Base-by-base conservation (phyloP, 2,329 filamentous ascomycete species). In the Aspergillus alliaceus region DNA sequence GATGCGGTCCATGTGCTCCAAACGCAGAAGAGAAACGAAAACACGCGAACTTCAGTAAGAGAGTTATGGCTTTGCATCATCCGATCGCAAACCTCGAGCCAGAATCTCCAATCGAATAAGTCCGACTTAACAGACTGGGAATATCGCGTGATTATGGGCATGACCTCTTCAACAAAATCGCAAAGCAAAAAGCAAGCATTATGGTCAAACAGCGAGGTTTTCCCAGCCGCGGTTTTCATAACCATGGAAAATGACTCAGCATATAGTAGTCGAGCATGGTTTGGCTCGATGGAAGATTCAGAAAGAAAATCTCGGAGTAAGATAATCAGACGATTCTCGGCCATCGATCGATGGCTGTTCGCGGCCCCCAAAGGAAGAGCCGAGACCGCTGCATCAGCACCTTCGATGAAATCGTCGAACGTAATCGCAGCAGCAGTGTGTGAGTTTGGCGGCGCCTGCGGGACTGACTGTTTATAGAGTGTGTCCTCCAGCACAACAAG, bases 161-260 rank as follows among this genome's bases (percentile, higher is more conserved):
- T 78, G 1, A 88, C 83, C 73, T 96, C 92, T 69, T 96, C 91
- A 25, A 96, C 78, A 63, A 96, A 92, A 72, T 97, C 93, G 69
- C 92, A 93, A n/a, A 96, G 80, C 9, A 91, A 90, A 70, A 95
- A 95, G 72, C 91, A 96, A 18, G 91, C 89, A 61, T 86, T 86
- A 69, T 91, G 90, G 71, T 96, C 88, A 70, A 89, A 96, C 54
- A 90, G 81, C 0, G 91, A 93, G 0, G 89, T 93, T 63, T 85
- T 86, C 63, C 87, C 86, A 1, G 91, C 87, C 2, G 89, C 85
- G 1, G 88, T 86, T 70, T 89, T 91, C 69, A 95, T 80, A 27
- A 96, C 78, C 25, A 81, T 79, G 66, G 87, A 86, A 72, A 96
- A 93, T 0, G 88, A 84, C 63, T 90, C 84, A 3, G 90, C 89